Evolutionary conservation across 495 filamentous ascomycete species (phyloP), one percentile per base, ranked within the genome.

Genomic region (Annulohypoxylon maeteangense): DNA sequence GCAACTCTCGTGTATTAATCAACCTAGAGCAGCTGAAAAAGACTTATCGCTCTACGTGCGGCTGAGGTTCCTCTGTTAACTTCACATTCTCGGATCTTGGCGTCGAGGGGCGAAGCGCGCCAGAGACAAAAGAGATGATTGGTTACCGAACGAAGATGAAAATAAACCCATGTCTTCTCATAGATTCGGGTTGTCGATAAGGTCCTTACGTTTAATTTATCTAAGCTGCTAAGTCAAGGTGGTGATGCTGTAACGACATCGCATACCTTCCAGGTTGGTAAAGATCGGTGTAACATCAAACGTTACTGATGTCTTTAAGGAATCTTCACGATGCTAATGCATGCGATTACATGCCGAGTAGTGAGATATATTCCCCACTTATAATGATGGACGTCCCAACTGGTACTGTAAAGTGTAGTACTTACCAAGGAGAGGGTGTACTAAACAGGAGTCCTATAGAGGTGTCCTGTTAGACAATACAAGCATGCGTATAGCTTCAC

Each of bases 121-220:
- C 1, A 40, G 18, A 47, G 36, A 23, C 36, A 34, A 51, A 40
- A 38, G 20, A 22, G 10, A 27, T 48, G 42, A 58, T 65, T 54
- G 42, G 54, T 51, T 65, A 45, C 18, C 55, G 31, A 23, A 56
- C 27, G 58, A 68, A 68, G 50, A 40, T 57, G 42, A 62, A 42
- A 62, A 18, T 45, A n/a, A 18, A 45, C 12, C 60, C 60, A 54
- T 70, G 25, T 25, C 12, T 57, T 25, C n/a, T 60, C 18, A 22
- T 44, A 29, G 50, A 53, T 27, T 53, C 32, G 3, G 3, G 4
- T 18, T 53, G 29, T 8, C 25, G 50, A 16, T 31, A 53, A 20
- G 27, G 29, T 16, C 16, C 14, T 31, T 3, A 6, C 10, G 7
- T 34, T 32, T 12, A 10, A 34, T 18, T 6, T 40, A 12, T 40